phyloP scores from a whole-genome alignment of 2,329 filamentous ascomycete species.

The Aspergillus jensenii region DNA sequence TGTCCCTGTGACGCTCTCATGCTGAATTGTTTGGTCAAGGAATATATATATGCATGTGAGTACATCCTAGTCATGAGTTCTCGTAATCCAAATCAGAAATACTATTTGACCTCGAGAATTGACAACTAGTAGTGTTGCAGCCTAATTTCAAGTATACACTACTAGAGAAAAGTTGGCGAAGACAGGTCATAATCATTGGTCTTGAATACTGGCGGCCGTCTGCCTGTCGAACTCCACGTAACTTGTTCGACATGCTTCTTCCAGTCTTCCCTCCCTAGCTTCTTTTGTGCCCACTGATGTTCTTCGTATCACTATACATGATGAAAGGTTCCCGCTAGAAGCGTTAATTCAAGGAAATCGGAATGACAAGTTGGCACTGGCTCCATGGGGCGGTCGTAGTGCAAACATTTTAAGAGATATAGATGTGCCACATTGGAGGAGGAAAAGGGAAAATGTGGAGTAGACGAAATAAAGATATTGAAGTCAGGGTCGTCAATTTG shows the following conservation, averaged over 20 bases:
- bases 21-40: no score
- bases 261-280: constrained; percentile 5
- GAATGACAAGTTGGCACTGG: constrained; percentile 9
- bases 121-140: no score
- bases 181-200: constrained; percentile 18
- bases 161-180: not conserved
- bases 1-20: no score
- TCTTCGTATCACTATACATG: constrained; percentile 15
- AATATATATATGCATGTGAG: no score
- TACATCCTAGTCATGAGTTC: no score
- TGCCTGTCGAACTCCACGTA: constrained; percentile 10
- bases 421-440: constrained; percentile 1
- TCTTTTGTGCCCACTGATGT: not conserved
- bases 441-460: constrained; percentile 11
- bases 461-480: constrained; percentile 15
- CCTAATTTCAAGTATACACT: no score
- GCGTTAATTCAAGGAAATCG: constrained; percentile 13
- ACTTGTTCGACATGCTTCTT: constrained; percentile 14
- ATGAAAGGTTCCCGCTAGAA: constrained; percentile 11
- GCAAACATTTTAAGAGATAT: constrained; percentile 10
- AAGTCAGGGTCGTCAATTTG: constrained; percentile 10
- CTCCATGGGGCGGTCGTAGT: constrained; percentile 13
- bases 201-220: constrained; percentile 13
- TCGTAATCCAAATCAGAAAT: no score
- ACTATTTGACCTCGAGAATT: not conserved